Base-by-base conservation (phyloP, 371 early-diverging fungal species). In the Batrachochytrium dendrobatidis region DNA sequence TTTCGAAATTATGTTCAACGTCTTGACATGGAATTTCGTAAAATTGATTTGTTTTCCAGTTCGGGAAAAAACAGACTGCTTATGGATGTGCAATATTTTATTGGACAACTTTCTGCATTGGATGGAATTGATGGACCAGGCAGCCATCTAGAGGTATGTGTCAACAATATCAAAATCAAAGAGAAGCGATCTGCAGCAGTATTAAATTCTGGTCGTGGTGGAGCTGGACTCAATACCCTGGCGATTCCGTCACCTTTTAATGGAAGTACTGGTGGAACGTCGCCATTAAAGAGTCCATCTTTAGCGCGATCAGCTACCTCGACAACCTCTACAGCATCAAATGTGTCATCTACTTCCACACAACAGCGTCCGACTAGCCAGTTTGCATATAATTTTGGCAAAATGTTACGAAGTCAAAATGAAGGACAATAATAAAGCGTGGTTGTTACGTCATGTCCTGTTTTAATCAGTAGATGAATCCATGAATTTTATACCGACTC, bases 51-150 rank as follows among this genome's bases (percentile, higher is more conserved):
- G 1, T 73, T 78, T 3, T 86, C 86, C 0, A 83, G 83, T 30
- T 72, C 80, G 29, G 94, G 90, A 3, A 94, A 93, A 70, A 81
- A 77, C 29, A 83, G 90, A 65, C 69, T 92, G n/a, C 65, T 86
- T 49, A 75, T 75, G 32, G 92, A 92, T 65, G 81, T 83, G 3
- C 81, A 84, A 44, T 87, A 80, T 63, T 83, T 88, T 55, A 76
- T 85, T 15, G 70, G 73, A 30, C 68, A 79, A 12, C 64, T 92
- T 22, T 82, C 86, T 22, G 67, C 80, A 1, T 73, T 91, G 18
- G 87, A 87, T n/a, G 69, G 80, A 26, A 65, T 86, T 22, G 81
- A 86, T 54, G 86, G 89, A 2, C 88, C 88, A 1, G 86, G 86
- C 10, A 78, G 79, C 69, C 73, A 78, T 30, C 80, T 92, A 18